These are phyloP conservation scores for Pythium apleroticum DNA, from an alignment of 352 stramenopile species.

Conservation along the genomic window DNA sequence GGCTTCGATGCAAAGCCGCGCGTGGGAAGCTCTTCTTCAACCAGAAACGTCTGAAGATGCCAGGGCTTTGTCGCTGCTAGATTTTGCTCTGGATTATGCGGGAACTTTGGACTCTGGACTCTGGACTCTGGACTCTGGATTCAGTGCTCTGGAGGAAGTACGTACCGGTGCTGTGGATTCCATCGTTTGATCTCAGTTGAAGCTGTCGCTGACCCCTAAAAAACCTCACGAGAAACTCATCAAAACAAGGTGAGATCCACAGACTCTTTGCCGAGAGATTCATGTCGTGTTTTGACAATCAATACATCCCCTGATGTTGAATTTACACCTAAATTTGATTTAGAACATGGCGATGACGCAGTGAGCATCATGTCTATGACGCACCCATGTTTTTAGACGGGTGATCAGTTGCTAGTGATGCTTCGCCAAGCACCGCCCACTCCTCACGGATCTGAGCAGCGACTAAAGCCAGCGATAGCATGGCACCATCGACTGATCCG, in stretches of 20 bases:
- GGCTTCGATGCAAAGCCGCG: not conserved
- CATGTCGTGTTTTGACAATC: not conserved
- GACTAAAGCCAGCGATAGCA: not conserved
- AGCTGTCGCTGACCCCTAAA: not conserved
- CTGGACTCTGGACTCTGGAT: no score
- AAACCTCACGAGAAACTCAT: no score
- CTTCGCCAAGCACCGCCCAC: not conserved
- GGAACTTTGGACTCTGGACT: not conserved
- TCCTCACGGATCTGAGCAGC: not conserved
- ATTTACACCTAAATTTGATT: not conserved
- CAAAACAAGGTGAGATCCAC: no score
- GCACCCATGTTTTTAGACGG: conserved; percentile 4
- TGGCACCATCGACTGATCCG: not conserved
- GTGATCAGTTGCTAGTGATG: conserved; percentile 1
- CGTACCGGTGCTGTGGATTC: not conserved
- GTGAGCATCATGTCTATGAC: conserved; percentile 6
- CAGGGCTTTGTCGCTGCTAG: not conserved
- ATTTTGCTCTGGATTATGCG: not conserved
- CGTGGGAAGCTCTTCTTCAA: not conserved
- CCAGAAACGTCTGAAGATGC: no score
- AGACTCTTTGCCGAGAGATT: no score
- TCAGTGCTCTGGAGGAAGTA: not conserved
- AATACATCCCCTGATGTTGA: not conserved
- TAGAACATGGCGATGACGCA: not conserved
- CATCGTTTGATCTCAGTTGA: not conserved